Evolutionary conservation across 1,284 basidiomycete genomes (phyloP), one percentile per base, ranked within the genome.

Genomic region (Grifola frondosa): DNA sequence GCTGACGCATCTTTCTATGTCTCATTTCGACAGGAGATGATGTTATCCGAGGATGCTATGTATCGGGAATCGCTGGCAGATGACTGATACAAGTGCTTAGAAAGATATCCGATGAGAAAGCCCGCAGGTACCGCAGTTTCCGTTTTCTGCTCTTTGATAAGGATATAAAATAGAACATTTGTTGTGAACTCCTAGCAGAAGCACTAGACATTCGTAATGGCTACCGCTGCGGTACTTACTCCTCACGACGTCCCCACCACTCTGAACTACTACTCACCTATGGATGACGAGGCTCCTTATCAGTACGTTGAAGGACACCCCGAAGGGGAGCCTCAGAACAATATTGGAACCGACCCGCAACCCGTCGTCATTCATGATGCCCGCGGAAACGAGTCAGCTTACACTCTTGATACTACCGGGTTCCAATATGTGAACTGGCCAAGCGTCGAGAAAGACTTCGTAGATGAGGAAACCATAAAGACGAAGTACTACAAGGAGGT

Each of bases 401-500:
- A 66, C 19, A 57, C 59, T 6, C 62, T 71, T 32, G 69, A 74
- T 45, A 56, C 57, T n/a, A 23, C 5, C 28, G 37, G 37, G 29
- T 39, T 39, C 37, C 37, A 39, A 10, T n/a, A n/a, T n/a, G n/a
- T 39, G 7, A 25, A 29, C 16, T 48, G 30, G 26, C 42, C 47
- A 16, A 48, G 47, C 39, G 36, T 48, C 37, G 71, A 72, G 61
- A 69, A 66, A 48, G 61, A 68, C 10, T 74, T 75, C 53, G 47
- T 53, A 13, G 62, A 75, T 40, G 71, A 73, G 11, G 64, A 65
- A 17, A 52, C 46, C 38, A 71, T 76, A 53, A 54, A 58, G 50
- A 34, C 36, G 5, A 47, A 42, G 24, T 72, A 72, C 43, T 75
- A 75, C 46, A 48, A 60, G 29, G 75, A 76, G 55, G 63, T 71